Base-by-base conservation (phyloP, 2,329 filamentous ascomycete species). In the Stachybotrys elegans region DNA sequence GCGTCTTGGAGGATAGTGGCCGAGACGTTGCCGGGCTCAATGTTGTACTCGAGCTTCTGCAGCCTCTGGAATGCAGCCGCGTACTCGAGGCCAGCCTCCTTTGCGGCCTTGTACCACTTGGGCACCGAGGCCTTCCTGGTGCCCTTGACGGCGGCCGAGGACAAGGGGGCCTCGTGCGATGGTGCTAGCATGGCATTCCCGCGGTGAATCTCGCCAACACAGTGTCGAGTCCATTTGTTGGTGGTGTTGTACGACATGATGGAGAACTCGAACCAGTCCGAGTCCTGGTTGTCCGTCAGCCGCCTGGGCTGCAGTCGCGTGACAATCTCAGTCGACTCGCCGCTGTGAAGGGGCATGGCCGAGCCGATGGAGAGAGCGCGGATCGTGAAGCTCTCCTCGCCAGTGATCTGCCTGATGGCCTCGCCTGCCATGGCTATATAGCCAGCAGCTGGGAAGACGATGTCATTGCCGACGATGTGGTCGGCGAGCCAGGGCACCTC, bases 401-500 rank as follows among this genome's bases (percentile, higher is more conserved):
- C 38, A n/a, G 22, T 25, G 6, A 40, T 12, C 39, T 69, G 66
- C 8, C 56, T 57, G 1, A 58, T 59, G 5, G 61, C 68, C 46
- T 71, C 67, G 13, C 70, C 43, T 2, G 57, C 67, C 66, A 70
- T 70, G 5, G 58, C 48, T 6, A 67, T 46, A 52, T 68, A 66
- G 6, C 67, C 68, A 3, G 68, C 60, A 7, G 59, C 67, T 4
- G 69, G 70, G 37, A 67, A 71, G 2, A 72, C 49, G 21, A 66
- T 59, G 2, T 62, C 59, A 22, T 59, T 60, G 31, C 66, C 63
- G n/a, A 72, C 59, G 14, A 62, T 57, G 42, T 73, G 70, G 37
- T 72, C 64, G 19, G 48, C 43, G 3, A 73, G 52, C 69, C 69
- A 73, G 1, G 67, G 64, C 20, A 66, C 60, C 43, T 72, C 66